Conservation (phyloP, 2,329 filamentous ascomycete species). For the Cladosporium sp. region DNA sequence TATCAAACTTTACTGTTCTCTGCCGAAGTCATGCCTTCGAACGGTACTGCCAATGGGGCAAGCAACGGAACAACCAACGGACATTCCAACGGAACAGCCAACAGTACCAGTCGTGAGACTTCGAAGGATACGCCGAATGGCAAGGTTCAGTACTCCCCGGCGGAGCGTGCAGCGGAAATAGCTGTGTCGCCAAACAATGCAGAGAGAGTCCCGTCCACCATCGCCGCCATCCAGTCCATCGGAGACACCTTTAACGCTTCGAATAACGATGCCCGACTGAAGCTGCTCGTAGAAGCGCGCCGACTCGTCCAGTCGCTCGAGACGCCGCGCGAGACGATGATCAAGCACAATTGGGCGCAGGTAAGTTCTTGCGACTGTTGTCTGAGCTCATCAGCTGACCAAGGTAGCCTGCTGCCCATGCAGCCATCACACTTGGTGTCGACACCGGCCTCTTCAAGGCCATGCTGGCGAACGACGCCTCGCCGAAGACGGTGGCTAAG, state of each 20-base stretch:
- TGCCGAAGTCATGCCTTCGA: too few relatives aligned
- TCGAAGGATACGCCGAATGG: too few relatives aligned
- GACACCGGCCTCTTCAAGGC: conserved; percentile 2
- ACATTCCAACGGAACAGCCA: not conserved
- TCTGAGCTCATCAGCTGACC: not conserved
- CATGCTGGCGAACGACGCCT: not conserved
- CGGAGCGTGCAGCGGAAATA: not conserved
- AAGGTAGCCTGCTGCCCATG: conserved; percentile 1
- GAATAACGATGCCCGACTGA: not conserved
- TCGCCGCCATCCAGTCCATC: not conserved
- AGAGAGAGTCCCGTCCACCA: not conserved
- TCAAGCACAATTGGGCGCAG: conserved; percentile 8
- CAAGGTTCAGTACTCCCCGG: not conserved
- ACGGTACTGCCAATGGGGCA: not conserved
- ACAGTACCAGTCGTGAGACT: not conserved
- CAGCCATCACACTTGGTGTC: conserved; percentile 5
- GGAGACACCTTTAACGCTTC: not conserved
- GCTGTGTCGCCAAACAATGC: not conserved
- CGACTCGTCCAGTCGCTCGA: not conserved
- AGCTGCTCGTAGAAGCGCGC: conserved; percentile 4
- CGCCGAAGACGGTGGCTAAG: not conserved
- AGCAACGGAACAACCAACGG: not conserved
- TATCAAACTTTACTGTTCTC: too few relatives aligned
- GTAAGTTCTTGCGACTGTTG: not conserved
- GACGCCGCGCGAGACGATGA: conserved; percentile 7